Percentiles rank a stretch among this genome's conserved stretches.
Conservation (phyloP, 306 rosid species). For the Acacia melanoxylon region DNA sequence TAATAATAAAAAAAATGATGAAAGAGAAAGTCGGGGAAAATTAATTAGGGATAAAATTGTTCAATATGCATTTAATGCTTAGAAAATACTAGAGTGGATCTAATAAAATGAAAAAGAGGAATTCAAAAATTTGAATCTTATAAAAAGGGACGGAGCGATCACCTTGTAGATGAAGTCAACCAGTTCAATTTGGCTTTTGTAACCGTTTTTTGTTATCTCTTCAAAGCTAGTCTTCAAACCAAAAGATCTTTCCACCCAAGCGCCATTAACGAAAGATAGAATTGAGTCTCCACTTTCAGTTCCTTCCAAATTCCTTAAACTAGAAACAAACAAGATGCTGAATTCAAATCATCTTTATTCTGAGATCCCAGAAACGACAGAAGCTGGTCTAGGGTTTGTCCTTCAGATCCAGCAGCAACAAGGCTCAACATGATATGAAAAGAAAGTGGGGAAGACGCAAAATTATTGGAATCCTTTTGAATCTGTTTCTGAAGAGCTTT, state of each 20-base stretch:
- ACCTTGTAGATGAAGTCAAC: conserved; percentile 3
- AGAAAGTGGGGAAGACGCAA: conserved; percentile 18
- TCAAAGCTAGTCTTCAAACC: conserved; percentile 7
- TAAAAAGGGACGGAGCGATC: too few species aligned
- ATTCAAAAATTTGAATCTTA: too few species aligned
- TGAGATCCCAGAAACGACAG: neutral
- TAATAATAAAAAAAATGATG: too few species aligned
- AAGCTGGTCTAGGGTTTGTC: neutral
- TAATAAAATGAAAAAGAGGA: too few species aligned
- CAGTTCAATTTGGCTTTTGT: conserved; percentile 13
- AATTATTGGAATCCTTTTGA: neutral
- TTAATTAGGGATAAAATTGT: too few species aligned
- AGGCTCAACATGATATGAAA: neutral
- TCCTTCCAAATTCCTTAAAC: neutral
- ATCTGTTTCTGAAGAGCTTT: neutral
- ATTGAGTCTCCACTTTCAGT: neutral
- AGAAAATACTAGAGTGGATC: too few species aligned
- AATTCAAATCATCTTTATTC: neutral
- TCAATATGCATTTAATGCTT: too few species aligned
- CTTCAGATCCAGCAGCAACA: conserved; percentile 8
- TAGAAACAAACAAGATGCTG: neutral
- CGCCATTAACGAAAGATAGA: conserved; percentile 3
- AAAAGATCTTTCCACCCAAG: conserved; percentile 16
- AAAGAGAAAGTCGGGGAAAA: too few species aligned
- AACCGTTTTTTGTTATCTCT: neutral